phyloP scores from a whole-genome alignment of 371 early-diverging fungal species.

The Cokeromyces recurvatus region DNA sequence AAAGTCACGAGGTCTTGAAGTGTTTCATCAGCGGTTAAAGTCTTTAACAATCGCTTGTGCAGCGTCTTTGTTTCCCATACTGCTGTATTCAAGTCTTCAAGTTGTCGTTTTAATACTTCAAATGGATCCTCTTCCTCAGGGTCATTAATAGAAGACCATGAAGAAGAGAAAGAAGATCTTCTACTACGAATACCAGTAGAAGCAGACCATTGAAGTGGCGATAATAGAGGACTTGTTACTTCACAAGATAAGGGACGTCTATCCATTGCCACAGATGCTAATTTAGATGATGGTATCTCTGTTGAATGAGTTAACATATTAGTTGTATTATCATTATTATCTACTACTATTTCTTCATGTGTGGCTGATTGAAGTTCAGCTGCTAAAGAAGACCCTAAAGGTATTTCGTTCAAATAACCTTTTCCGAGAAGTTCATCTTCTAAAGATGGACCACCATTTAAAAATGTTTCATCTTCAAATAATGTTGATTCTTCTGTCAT shows the following conservation, averaged over 20 bases:
- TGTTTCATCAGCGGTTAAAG: conserved; percentile 34
- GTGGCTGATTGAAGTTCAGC: conserved; percentile 48
- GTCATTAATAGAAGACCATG: conserved; percentile 37
- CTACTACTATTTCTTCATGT: not conserved
- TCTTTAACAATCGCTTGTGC: conserved; percentile 43
- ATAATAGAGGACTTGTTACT: conserved; percentile 15
- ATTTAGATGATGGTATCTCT: conserved; percentile 17
- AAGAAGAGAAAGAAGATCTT: conserved; percentile 36
- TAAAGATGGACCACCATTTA: conserved; percentile 32
- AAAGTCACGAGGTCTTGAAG: conserved; percentile 27
- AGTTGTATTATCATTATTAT: not conserved
- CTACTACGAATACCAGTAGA: conserved; percentile 35
- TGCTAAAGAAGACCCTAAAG: conserved; percentile 42
- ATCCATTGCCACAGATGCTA: conserved; percentile 34
- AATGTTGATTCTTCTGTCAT: conserved; percentile 20
- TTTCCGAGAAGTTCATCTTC: conserved; percentile 47
- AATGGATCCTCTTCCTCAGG: conserved; percentile 47
- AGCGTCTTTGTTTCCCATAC: conserved; percentile 50
- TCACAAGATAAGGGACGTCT: conserved; percentile 14
- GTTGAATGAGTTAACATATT: not conserved
- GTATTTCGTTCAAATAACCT: conserved; percentile 32
- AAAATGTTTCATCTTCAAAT: conserved; percentile 35
- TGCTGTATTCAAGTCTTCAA: conserved; percentile 44
- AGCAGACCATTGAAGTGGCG: conserved; percentile 32
- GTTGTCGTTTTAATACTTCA: conserved; percentile 41